A percentile compares a stretch with the other conserved stretches of the same genome.
Conservation (phyloP, 805 yeast genomes). For the Suhomyces kilbournensis region DNA sequence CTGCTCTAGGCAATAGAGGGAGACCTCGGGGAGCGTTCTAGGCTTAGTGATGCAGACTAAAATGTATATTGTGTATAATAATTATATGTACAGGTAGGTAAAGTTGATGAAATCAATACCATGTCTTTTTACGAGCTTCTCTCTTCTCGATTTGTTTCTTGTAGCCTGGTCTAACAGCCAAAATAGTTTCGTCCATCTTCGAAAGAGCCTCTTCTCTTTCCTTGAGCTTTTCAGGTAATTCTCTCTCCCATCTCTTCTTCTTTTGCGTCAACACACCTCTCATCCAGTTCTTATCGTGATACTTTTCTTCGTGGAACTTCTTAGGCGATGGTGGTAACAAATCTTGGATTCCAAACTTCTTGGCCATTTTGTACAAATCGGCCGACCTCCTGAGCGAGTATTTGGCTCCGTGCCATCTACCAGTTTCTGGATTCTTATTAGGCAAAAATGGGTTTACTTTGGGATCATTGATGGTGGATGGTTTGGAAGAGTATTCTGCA, state of each 20-base stretch:
- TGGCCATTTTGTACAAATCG: slow-evolving; percentile 78
- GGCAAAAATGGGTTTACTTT: slow-evolving; percentile 85
- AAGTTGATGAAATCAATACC: slow-evolving; percentile 21
- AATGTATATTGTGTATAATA: neutral
- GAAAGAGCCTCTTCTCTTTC: slow-evolving; percentile 65
- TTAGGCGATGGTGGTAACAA: slow-evolving; percentile 69
- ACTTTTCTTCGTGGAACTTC: slow-evolving; percentile 77
- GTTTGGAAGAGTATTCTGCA: slow-evolving; percentile 58
- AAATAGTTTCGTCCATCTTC: slow-evolving; percentile 62
- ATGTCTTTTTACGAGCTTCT: slow-evolving; percentile 32
- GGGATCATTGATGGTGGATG: slow-evolving; percentile 63
- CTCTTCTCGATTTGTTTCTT: slow-evolving; percentile 38
- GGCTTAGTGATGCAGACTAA: neutral
- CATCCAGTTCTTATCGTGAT: slow-evolving; percentile 63
- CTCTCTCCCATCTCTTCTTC: slow-evolving; percentile 78
- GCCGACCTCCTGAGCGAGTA: slow-evolving; percentile 80
- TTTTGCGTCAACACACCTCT: slow-evolving; percentile 76
- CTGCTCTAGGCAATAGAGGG: slow-evolving; percentile 19
- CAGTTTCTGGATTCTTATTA: slow-evolving; percentile 78
- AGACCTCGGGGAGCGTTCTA: slow-evolving; percentile 4
- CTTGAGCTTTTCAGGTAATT: slow-evolving; percentile 53
- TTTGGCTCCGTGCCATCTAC: slow-evolving; percentile 71
- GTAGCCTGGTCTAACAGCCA: slow-evolving; percentile 54
- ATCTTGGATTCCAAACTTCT: slow-evolving; percentile 74
- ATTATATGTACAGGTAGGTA: slow-evolving; percentile 2